Base-by-base conservation (phyloP, 2,329 filamentous ascomycete species). In the Stemphylium beticola region DNA sequence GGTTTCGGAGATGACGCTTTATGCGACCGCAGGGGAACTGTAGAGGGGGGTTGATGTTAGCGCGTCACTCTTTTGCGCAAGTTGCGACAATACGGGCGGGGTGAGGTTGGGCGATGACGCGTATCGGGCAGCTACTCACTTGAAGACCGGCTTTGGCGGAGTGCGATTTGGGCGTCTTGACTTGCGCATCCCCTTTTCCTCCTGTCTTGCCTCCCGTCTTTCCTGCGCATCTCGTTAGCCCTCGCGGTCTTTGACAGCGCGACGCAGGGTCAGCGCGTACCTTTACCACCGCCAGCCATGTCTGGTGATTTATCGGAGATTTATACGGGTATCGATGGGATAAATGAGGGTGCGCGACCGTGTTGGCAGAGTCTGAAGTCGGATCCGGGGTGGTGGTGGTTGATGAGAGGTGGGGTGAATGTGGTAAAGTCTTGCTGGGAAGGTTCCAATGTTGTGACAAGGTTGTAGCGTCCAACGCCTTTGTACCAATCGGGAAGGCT, bases 11-110 rank as follows among this genome's bases (percentile, higher is more conserved):
- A 83, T 98, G 98, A 82, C 95, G 93, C 90, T 99, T 99, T 80
- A 99, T 95, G 89, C 95, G 95, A 81, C 95, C 95, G 78, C 95
- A 99, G 59, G 95, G 95, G 78, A 99, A 99, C 95, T 99, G 76
- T 55, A 64, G 31, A 64, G 64, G 51, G 39, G 48, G 56, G 10
- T 26, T 24, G 24, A 55, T 58, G 60, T 73, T 56, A 73, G 67
- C 68, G 66, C 59, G 58, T 63, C 52, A 42, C 63, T 53, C 26
- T 53, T 52, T 18, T 55, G 39, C 48, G 33, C 26, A 44, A 50
- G 31, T 32, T 58, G 52, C 41, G 53, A 57, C 53, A 45, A 36
- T 37, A 54, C 57, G 57, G 56, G 64, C 57, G 63, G 62, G 68
- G 63, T 56, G 55, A 39, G 52, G 55, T 62, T 53, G 53, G 57